Evolutionary conservation across 1,139 yeast species (phyloP), one percentile per base, ranked within the genome.

Genomic region (Debaryomyces sp.): DNA sequence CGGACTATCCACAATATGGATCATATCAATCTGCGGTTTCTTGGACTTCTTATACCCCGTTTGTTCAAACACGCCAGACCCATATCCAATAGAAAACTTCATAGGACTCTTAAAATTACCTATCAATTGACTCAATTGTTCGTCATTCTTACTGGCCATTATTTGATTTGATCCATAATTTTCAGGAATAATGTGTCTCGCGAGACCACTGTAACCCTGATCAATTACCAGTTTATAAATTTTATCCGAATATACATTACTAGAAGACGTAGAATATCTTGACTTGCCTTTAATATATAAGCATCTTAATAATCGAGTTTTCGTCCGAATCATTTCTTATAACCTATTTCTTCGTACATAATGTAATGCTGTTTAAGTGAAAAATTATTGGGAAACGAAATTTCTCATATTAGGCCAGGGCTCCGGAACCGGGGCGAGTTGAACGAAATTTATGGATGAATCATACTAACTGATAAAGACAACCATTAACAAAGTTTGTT

Each of bases 1-100:
- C 2, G 95, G 81, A 62, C 85, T 81, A 1, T 86, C 77, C 3
- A 92, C 98, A 1, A 90, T 88, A 60, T 88, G 84, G n/a, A 94
- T 88, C 67, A 94, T 70, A 63, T 95, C 99, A 10, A 90, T 80
- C 65, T 94, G 99, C 1, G 91, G 85, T 23, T 55, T 52, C 7
- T 23, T 41, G 21, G 42, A 68, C 59, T 56, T 53, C 21, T 70
- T 66, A 26, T 82, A 81, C 5, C 91, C 91, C 4, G 58, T 60
- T 64, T 95, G 99, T 27, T 84, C 79, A 58, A 95, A 88, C 0
- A 95, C 97, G 3, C 97, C 97, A 7, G 96, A 88, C 1, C 99
- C 99, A 66, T 95, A 95, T 0, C 98, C 99, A 66, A 92, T 86
- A 0, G 94, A 86, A 57, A 79, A 87, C 48, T 81, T 71, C 21